Percentiles rank a stretch among this genome's conserved stretches.
phyloP scores from a whole-genome alignment of 371 early-diverging fungal genomes.

The Sporodiniella umbellata region DNA sequence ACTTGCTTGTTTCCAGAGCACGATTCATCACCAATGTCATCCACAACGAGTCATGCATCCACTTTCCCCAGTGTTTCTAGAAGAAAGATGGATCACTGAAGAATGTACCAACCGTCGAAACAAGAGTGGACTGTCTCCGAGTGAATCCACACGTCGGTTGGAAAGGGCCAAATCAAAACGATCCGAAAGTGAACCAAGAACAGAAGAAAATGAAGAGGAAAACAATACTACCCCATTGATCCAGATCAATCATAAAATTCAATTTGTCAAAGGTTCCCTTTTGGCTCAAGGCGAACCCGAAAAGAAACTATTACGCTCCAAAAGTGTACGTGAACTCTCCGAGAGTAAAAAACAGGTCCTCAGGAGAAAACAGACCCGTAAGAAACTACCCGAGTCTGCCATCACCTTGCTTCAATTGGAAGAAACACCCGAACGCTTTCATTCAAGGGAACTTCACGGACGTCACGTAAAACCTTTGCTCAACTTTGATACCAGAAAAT shows the following conservation, averaged over 20 bases:
- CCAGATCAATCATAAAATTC: conserved; percentile 37
- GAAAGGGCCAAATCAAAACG: neutral
- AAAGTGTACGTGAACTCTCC: conserved; percentile 30
- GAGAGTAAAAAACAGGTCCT: conserved; percentile 18
- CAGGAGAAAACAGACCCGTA: conserved; percentile 32
- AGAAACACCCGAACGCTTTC: conserved; percentile 36
- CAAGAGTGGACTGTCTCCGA: too few species aligned
- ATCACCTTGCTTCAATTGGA: conserved; percentile 33
- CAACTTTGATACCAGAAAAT: conserved; percentile 24
- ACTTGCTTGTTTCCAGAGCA: conserved; percentile 19
- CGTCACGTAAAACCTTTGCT: conserved; percentile 47
- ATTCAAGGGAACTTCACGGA: conserved; percentile 36
- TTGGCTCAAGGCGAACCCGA: conserved; percentile 15
- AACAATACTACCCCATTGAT: conserved; percentile 33
- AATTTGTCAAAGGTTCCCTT: conserved; percentile 43
- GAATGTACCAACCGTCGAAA: conserved; percentile 14
- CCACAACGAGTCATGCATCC: conserved; percentile 37
- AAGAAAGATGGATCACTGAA: conserved; percentile 6
- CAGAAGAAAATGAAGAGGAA: conserved; percentile 4
- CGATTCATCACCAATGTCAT: conserved; percentile 32
- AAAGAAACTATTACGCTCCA: conserved; percentile 29
- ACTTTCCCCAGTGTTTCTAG: conserved; percentile 24
- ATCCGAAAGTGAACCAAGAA: neutral
- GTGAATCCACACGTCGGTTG: conserved; percentile 22
- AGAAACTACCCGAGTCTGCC: conserved; percentile 24